These are phyloP conservation scores for Harringtonia lauricola DNA, from an alignment of 2,329 filamentous ascomycete species.

Conservation along the genomic window DNA sequence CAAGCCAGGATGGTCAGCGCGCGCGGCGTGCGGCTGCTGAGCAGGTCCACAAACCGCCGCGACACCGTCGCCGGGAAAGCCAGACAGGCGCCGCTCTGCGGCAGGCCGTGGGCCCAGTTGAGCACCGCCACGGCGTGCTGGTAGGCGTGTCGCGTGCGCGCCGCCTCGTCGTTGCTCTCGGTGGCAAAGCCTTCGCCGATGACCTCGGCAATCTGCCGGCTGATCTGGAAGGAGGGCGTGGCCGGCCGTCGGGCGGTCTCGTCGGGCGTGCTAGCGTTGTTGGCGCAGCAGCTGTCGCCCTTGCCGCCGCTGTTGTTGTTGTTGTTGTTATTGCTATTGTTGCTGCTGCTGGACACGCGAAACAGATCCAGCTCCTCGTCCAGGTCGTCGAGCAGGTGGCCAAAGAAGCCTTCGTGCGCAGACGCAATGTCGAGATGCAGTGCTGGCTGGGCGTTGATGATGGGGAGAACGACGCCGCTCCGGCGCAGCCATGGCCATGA, in stretches of 20 bases:
- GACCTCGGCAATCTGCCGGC: slow-evolving; percentile 18
- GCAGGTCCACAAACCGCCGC: slow-evolving; percentile 46
- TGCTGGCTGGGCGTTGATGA: slow-evolving; percentile 53
- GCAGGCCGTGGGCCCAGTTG: slow-evolving; percentile 54
- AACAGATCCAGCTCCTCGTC: slow-evolving; percentile 40
- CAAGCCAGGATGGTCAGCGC: slow-evolving; percentile 53
- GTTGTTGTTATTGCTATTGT: background rate
- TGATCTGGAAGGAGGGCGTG: background rate
- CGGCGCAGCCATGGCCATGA: slow-evolving; percentile 54
- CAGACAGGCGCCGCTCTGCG: slow-evolving; percentile 45
- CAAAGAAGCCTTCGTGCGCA: slow-evolving; percentile 45
- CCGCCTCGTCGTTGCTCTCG: slow-evolving; percentile 13
- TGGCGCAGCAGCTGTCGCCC: no score
- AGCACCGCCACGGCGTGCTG: slow-evolving; percentile 54
- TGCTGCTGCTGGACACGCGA: slow-evolving; percentile 13
- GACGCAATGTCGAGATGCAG: slow-evolving; percentile 49
- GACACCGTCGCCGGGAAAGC: slow-evolving; percentile 55
- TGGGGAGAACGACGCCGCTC: slow-evolving; percentile 44
- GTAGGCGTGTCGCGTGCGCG: slow-evolving; percentile 41
- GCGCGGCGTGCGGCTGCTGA: slow-evolving; percentile 47
- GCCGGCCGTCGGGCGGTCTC: background rate
- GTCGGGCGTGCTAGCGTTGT: no score
- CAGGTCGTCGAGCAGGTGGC: slow-evolving; percentile 44
- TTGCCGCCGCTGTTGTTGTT: background rate
- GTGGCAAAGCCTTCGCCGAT: slow-evolving; percentile 16